A percentile compares a stretch with the other conserved stretches of the same genome.
phyloP scores from a whole-genome alignment of 169 alveolate genomes.

The Plasmodium gonderi region DNA sequence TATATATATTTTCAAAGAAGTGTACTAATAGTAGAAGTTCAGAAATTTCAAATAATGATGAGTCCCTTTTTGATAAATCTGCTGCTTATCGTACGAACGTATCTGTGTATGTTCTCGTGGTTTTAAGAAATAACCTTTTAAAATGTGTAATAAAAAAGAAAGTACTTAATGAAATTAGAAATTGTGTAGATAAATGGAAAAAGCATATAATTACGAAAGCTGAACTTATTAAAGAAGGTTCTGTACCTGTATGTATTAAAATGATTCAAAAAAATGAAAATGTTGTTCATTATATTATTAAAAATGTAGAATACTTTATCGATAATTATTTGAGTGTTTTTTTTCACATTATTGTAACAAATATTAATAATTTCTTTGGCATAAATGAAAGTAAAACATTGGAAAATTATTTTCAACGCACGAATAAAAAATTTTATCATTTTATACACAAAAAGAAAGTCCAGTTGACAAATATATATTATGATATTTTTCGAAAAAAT shows the following conservation, averaged over 20 bases:
- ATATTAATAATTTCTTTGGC: conserved; percentile 19
- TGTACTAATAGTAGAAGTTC: neutral
- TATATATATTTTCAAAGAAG: conserved; percentile 52
- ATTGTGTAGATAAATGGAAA: conserved; percentile 38
- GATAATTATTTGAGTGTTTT: conserved; percentile 13
- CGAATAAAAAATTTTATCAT: neutral
- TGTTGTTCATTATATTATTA: neutral
- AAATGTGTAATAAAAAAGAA: conserved; percentile 48
- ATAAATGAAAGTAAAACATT: conserved; percentile 12
- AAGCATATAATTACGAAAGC: conserved; percentile 6
- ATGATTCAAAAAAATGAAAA: neutral
- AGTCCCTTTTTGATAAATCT: neutral
- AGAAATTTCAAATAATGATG: neutral
- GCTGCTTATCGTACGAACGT: neutral
- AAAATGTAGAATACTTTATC: conserved; percentile 33
- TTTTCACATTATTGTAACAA: neutral
- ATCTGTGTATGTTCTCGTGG: conserved; percentile 13
- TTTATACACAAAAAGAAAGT: conserved; percentile 24
- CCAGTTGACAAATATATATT: conserved; percentile 11
- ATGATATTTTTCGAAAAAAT: neutral
- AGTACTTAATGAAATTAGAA: conserved; percentile 14
- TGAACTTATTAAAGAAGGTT: neutral
- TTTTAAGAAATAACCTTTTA: conserved; percentile 11
- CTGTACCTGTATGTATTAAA: neutral
- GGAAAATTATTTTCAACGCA: conserved; percentile 24